Evolutionary conservation across 208 protist genomes (phyloP).

Genomic region (Trypanosoma brucei): DNA sequence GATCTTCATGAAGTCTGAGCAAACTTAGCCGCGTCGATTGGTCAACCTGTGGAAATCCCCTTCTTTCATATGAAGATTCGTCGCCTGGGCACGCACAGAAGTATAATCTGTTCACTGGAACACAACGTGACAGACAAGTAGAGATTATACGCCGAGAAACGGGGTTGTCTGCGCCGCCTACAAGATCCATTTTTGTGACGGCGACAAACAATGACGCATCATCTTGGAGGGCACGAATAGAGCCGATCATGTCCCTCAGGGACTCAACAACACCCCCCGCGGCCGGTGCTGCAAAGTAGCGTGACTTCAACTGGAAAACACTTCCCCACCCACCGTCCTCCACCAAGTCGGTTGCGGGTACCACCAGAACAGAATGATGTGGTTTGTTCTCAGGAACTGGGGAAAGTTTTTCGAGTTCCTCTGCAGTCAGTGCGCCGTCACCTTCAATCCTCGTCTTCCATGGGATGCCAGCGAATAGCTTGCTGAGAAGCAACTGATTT

Average conservation of each 20-base stretch:
- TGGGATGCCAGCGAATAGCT: constrained; percentile 55
- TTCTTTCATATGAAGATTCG: constrained; percentile 26
- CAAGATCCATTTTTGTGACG: constrained; percentile 77
- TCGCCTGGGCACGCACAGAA: constrained; percentile 56
- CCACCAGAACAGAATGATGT: constrained; percentile 70
- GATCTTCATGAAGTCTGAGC: constrained; percentile 57
- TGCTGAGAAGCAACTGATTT: constrained; percentile 34
- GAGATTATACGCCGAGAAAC: constrained; percentile 32
- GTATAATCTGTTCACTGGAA: constrained; percentile 74
- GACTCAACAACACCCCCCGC: constrained; percentile 49
- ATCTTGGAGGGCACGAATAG: constrained; percentile 45
- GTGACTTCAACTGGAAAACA: constrained; percentile 36
- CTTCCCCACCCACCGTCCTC: constrained; percentile 65
- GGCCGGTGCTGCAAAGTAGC: constrained; percentile 38
- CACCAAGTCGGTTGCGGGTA: constrained; percentile 70
- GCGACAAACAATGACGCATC: constrained; percentile 67
- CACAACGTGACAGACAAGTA: constrained; percentile 43
- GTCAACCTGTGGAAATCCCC: constrained; percentile 36
- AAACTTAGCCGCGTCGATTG: constrained; percentile 43
- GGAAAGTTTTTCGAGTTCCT: constrained; percentile 32
- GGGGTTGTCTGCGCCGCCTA: constrained; percentile 52
- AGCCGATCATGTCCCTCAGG: constrained; percentile 37
- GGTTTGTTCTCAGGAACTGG: constrained; percentile 47
- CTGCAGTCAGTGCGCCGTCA: constrained; percentile 25
- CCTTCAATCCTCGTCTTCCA: constrained; percentile 65